Conservation (phyloP, 495 filamentous ascomycete genomes). For the Letharia columbiana region DNA sequence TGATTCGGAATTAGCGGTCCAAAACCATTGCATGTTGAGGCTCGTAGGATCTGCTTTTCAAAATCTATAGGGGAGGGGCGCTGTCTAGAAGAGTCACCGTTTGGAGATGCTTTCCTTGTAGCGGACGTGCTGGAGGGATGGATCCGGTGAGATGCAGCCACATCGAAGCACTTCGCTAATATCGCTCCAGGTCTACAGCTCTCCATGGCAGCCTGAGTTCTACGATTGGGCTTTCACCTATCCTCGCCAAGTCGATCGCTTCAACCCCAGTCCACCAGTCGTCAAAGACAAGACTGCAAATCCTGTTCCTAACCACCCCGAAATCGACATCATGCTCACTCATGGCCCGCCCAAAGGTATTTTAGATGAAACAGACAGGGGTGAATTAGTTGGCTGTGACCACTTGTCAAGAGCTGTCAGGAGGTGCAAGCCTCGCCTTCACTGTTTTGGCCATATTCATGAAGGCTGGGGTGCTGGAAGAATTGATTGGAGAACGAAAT, state of each 20-base stretch:
- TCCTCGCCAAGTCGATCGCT: conserved; percentile 42
- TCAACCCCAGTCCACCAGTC: conserved; percentile 32
- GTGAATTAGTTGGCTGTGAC: conserved; percentile 39
- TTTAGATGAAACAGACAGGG: conserved; percentile 40
- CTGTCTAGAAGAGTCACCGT: neutral
- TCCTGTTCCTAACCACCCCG: conserved; percentile 37
- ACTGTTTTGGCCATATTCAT: conserved; percentile 57
- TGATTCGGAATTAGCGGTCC: no score
- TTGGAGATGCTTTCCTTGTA: neutral
- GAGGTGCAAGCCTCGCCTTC: conserved; percentile 41
- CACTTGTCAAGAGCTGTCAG: conserved; percentile 38
- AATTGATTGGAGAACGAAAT: conserved; percentile 42
- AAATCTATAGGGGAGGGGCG: neutral
- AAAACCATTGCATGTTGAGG: neutral
- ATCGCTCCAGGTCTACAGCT: conserved; percentile 44
- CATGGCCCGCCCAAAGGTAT: conserved; percentile 61
- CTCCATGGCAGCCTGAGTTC: conserved; percentile 60
- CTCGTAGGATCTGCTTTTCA: neutral
- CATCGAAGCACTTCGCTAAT: neutral
- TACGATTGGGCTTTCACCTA: conserved; percentile 60
- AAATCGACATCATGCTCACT: conserved; percentile 60
- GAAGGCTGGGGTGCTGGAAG: conserved; percentile 63
- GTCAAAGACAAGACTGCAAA: conserved; percentile 26
- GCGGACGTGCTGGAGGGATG: neutral
- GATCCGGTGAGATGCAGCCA: neutral